These are phyloP conservation scores for Citrus hindsii DNA, from an alignment of 345 rosid genomes.

Conservation along the genomic window DNA sequence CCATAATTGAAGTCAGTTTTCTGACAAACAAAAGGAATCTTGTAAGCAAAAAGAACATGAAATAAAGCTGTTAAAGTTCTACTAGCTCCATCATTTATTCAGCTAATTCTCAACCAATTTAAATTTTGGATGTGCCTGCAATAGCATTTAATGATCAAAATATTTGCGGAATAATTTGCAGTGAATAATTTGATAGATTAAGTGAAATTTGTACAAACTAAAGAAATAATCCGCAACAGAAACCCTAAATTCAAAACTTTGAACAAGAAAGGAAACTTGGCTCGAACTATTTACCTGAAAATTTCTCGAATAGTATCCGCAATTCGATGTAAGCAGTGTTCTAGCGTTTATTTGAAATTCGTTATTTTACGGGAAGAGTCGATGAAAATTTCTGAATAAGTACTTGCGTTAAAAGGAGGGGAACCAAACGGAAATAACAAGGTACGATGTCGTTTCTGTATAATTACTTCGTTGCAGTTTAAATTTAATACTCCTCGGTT, in stretches of 20 bases:
- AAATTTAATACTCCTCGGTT: neutral
- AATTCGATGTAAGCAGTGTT: neutral
- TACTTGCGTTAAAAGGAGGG: neutral
- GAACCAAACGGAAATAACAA: neutral
- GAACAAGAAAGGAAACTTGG: no score
- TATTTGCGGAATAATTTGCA: neutral
- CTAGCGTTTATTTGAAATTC: neutral
- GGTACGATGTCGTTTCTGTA: neutral
- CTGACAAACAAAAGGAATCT: conserved; percentile 6
- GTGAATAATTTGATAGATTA: neutral
- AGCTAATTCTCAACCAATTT: neutral
- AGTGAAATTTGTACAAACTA: neutral
- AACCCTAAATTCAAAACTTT: neutral
- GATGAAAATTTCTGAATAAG: neutral
- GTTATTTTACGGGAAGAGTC: neutral
- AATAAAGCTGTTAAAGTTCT: neutral
- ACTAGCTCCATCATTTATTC: neutral
- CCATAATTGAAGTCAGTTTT: conserved; percentile 11
- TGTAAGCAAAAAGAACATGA: neutral
- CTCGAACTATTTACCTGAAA: no score
- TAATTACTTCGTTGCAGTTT: neutral
- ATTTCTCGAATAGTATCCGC: neutral
- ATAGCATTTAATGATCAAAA: neutral
- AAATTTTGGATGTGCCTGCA: neutral
- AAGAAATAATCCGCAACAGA: neutral